Evolutionary conservation across 129 eudicot species (phyloP), one percentile per base, ranked within the genome.

Genomic region (Saposhnikovia divaricata): DNA sequence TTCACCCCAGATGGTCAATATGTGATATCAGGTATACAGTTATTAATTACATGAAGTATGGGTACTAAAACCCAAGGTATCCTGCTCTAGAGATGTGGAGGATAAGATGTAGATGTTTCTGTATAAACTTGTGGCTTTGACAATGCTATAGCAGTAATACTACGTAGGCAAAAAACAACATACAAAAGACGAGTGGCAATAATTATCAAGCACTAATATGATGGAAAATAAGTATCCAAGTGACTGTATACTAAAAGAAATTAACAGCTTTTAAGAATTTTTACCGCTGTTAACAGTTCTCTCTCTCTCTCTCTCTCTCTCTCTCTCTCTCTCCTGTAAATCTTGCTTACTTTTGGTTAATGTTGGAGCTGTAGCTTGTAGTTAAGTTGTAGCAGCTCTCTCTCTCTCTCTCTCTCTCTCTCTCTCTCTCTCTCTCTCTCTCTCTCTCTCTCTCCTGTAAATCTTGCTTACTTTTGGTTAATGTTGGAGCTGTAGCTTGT

Each of bases 1-100:
- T 95, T 95, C 87, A 89, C 98, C 42, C 97, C 98, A 42, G 98
- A 92, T 87, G 97, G 98, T 72, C 97, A 92, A 80, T 92, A 92
- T 71, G 96, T 95, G 82, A 77, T 95, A 66, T 89, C 96, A 81
- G 98, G 98, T 87, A 81, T 75, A 47, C 51, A 44, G 13, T 28
- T 43, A 27, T n/a, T 75, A 44, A 21, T 74, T 42, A 10, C 43
- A 66, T 79, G 82, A 38, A 61, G 39, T 43, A 15, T 21, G 37
- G 1, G 34, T 7, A 6, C 16, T 46, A 38, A 72, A 23, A n/a
- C 31, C 13, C 69, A 61, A 28, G 25, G 3, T 2, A 61, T 61
- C 69, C 69, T 61, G 69, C 31, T 61, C 69, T 61, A 61, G 69
- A 61, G 34, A 61, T 25, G 5, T 61, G 34, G 34, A 9, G 3